Percentiles rank a stretch among this genome's conserved stretches.
These are phyloP conservation scores for Aspergillus sergii DNA, from an alignment of 2,329 filamentous ascomycete species.

Conservation along the genomic window DNA sequence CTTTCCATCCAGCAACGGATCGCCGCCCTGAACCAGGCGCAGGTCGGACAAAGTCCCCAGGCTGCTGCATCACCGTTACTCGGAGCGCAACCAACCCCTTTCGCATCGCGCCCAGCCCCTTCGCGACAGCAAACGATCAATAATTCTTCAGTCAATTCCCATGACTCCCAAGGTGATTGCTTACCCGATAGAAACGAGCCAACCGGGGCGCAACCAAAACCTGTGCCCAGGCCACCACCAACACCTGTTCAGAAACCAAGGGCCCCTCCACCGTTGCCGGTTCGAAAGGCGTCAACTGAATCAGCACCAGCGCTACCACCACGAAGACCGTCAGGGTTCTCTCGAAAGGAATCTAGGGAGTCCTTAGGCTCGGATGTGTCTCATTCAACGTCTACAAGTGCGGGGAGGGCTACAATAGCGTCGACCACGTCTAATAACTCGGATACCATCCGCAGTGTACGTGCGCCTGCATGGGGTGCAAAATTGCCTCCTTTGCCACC, in stretches of 20 bases:
- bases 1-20: constrained; percentile 51
- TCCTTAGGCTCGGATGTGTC: constrained; percentile 58
- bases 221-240: constrained; percentile 29
- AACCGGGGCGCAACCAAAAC: constrained; percentile 24
- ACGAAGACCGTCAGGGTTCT: constrained; percentile 41
- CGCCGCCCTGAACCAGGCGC: constrained; percentile 47
- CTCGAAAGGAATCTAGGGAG: constrained; percentile 49
- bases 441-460: constrained; percentile 41
- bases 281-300: constrained; percentile 43
- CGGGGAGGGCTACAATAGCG: constrained; percentile 40
- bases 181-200: constrained; percentile 34
- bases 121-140: constrained; percentile 37
- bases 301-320: constrained; percentile 52
- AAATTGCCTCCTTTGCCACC: constrained; percentile 59
- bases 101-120: constrained; percentile 30
- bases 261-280: constrained; percentile 49
- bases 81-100: constrained; percentile 25
- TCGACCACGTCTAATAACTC: constrained; percentile 34
- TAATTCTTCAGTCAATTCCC: constrained; percentile 36
- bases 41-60: constrained; percentile 39
- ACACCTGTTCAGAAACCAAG: constrained; percentile 30
- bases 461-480: constrained; percentile 60
- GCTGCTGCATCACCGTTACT: constrained; percentile 30
- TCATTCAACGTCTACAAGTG: constrained; percentile 48
- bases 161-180: constrained; percentile 24